phyloP scores from a whole-genome alignment of 805 yeast species.

The Sugiyamaella valdiviana region DNA sequence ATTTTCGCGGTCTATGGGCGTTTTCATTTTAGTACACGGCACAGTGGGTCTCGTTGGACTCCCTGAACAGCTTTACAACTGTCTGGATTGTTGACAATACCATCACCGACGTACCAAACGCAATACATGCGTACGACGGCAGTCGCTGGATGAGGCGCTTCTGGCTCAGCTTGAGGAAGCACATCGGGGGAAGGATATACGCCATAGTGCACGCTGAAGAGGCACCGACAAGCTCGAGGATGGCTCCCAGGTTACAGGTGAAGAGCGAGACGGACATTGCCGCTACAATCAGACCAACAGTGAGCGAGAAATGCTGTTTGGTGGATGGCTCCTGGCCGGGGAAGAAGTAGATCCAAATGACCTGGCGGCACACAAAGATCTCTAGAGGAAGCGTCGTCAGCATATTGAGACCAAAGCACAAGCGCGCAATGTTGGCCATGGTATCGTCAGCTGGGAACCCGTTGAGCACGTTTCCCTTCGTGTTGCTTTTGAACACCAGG shows the following conservation, averaged over 20 bases:
- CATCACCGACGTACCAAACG: conserved; percentile 75
- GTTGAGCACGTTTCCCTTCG: conserved; percentile 83
- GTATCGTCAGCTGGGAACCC: conserved; percentile 73
- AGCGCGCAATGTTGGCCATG: conserved; percentile 77
- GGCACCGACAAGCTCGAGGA: conserved; percentile 85
- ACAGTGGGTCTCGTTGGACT: conserved; percentile 46
- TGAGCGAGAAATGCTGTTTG: conserved; percentile 52
- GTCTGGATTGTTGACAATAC: conserved; percentile 74
- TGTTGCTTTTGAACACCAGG: conserved; percentile 62
- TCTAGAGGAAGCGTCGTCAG: conserved; percentile 86
- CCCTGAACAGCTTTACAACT: conserved; percentile 40
- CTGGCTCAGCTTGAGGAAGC: conserved; percentile 61
- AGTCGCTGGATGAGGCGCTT: conserved; percentile 42
- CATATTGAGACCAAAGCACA: conserved; percentile 89
- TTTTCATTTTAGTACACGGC: conserved; percentile 20
- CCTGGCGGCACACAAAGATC: conserved; percentile 84
- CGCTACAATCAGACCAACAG: conserved; percentile 55
- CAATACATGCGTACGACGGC: conserved; percentile 55
- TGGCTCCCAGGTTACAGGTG: conserved; percentile 85
- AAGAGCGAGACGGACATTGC: conserved; percentile 72
- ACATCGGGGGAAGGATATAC: conserved; percentile 81
- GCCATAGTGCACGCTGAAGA: conserved; percentile 92
- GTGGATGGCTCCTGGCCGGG: conserved; percentile 20
- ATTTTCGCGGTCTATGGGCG: too few species aligned
- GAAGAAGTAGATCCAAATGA: conserved; percentile 56